A percentile compares a stretch with the other conserved stretches of the same genome.
These are phyloP conservation scores for Metarhizium robertsii DNA, from an alignment of 2,329 filamentous ascomycete species.

Conservation along the genomic window DNA sequence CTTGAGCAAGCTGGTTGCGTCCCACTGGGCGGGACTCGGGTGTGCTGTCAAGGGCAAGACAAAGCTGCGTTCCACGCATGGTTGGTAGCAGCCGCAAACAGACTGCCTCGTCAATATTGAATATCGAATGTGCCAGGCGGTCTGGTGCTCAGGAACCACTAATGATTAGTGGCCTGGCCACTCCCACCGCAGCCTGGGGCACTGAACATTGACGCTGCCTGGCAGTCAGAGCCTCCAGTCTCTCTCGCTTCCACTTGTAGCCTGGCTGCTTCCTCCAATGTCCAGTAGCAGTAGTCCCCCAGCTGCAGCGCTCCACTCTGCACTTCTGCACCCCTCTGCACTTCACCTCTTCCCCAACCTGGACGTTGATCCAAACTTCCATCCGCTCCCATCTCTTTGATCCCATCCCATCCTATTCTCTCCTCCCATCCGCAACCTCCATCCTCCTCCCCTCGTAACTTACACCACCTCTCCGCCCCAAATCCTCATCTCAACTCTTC, in stretches of 20 bases:
- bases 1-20: too few relatives aligned
- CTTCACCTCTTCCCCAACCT: not conserved
- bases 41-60: too few relatives aligned
- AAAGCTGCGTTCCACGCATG: too few relatives aligned
- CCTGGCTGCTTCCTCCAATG: not conserved
- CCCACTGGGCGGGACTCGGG: too few relatives aligned
- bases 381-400: not conserved
- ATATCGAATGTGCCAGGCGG: too few relatives aligned
- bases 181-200: too few relatives aligned
- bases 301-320: not conserved
- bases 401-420: slow-evolving; percentile 1
- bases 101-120: too few relatives aligned
- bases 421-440: slow-evolving; percentile 2
- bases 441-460: slow-evolving; percentile 9
- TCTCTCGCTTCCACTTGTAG: not conserved
- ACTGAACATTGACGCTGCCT: too few relatives aligned
- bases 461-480: slow-evolving; percentile 4
- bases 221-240: too few relatives aligned
- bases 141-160: too few relatives aligned
- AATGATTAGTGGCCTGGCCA: too few relatives aligned
- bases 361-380: not conserved
- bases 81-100: too few relatives aligned
- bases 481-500: slow-evolving; percentile 3
- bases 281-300: not conserved
- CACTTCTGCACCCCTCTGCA: not conserved